Conservation (phyloP, 2,329 filamentous ascomycete species). For the Fusarium sterilihyphosum region DNA sequence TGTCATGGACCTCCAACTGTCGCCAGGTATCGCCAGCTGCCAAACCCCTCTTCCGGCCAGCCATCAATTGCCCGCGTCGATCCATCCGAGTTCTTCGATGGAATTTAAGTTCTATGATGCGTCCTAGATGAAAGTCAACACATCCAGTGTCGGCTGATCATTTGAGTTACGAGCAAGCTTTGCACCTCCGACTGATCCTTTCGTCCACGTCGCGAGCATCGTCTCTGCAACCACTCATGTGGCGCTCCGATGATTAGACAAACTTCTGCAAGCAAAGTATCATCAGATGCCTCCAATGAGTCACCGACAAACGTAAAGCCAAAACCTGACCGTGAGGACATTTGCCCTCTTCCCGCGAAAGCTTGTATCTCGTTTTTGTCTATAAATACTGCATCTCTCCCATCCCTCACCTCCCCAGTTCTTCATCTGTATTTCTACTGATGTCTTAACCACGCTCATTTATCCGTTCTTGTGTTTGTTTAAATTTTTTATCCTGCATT, state of each 20-base stretch:
- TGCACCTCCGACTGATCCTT: neutral
- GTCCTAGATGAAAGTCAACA: accelerated
- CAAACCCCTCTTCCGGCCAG: neutral
- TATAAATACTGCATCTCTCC: neutral
- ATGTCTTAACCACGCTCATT: neutral
- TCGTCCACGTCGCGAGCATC: neutral
- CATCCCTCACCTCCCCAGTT: neutral
- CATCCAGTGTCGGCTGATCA: neutral
- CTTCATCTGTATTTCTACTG: neutral
- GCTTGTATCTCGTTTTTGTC: neutral
- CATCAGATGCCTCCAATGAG: neutral
- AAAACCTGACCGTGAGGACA: neutral
- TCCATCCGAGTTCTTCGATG: neutral
- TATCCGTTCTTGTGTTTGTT: neutral
- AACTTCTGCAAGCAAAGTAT: neutral
- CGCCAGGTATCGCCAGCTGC: neutral
- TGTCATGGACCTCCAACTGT: neutral
- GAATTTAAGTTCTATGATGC: neutral
- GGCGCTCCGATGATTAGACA: neutral
- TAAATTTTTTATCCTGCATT: neutral
- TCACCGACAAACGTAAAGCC: neutral
- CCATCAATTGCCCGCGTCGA: neutral
- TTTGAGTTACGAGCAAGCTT: neutral
- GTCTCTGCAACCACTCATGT: neutral
- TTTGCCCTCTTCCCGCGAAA: neutral